Evolutionary conservation across 2,329 filamentous ascomycete genomes (phyloP).

Genomic region (Pseudogymnoascus sp.): DNA sequence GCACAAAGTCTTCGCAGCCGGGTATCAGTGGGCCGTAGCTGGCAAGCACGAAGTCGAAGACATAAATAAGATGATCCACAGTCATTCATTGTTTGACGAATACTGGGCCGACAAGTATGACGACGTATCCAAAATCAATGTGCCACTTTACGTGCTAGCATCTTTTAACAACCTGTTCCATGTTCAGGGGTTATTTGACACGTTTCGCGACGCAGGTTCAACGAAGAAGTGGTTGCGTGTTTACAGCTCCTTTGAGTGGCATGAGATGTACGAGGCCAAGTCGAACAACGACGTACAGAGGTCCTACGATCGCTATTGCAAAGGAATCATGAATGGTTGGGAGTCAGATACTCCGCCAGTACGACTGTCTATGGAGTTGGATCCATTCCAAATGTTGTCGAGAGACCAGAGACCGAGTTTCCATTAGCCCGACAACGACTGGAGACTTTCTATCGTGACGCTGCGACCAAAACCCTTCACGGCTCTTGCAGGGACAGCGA

Average conservation of each 20-base stretch:
- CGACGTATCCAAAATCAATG: constrained; percentile 11
- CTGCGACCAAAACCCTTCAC: constrained; percentile 30
- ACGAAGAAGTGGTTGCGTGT: constrained; percentile 15
- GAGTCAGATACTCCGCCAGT: constrained; percentile 37
- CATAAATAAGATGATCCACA: constrained; percentile 10
- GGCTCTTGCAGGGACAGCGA: constrained; percentile 29
- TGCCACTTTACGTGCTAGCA: constrained; percentile 14
- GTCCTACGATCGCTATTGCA: constrained; percentile 42
- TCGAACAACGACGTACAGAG: constrained; percentile 31
- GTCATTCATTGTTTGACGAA: constrained; percentile 7
- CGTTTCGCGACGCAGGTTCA: constrained; percentile 5
- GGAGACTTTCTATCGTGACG: constrained; percentile 11
- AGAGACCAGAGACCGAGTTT: not conserved
- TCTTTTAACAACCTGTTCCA: constrained; percentile 12
- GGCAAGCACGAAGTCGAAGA: constrained; percentile 11
- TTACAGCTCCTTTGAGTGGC: constrained; percentile 36
- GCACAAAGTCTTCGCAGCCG: constrained; percentile 8
- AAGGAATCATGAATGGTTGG: constrained; percentile 37
- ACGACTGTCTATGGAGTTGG: constrained; percentile 29
- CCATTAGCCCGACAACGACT: too few relatives aligned
- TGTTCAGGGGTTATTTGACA: constrained; percentile 10
- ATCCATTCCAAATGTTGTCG: not conserved
- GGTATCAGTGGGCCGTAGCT: not conserved
- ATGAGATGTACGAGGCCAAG: constrained; percentile 34
- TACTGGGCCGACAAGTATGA: constrained; percentile 17